phyloP scores from a whole-genome alignment of 2,329 filamentous ascomycete genomes.

The Fusarium tupiense region DNA sequence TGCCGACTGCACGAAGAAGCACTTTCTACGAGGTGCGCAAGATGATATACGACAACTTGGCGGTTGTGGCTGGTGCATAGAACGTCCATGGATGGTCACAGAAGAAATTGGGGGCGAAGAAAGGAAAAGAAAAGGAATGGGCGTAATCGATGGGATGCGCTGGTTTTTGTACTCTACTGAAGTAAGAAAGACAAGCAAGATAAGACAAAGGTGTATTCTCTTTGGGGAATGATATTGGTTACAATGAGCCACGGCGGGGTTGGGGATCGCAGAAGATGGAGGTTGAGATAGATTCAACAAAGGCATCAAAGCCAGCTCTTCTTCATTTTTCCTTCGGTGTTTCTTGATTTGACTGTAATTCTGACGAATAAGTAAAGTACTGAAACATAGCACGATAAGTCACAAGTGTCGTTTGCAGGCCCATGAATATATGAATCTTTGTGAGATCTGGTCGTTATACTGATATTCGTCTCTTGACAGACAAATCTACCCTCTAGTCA shows the following conservation, averaged over 20 bases:
- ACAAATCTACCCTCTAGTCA: neutral
- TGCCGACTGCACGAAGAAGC: conserved; percentile 55
- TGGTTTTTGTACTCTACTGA: conserved; percentile 5
- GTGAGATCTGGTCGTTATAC: neutral
- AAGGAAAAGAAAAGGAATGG: neutral
- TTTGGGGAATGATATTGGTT: conserved; percentile 14
- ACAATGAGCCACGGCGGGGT: neutral
- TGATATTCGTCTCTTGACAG: neutral
- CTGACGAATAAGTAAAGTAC: neutral
- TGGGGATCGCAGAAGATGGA: neutral
- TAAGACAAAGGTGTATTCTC: conserved; percentile 22
- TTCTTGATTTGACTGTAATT: neutral
- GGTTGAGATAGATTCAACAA: conserved; percentile 16
- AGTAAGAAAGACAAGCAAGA: neutral
- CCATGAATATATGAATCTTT: neutral
- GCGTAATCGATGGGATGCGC: conserved; percentile 28
- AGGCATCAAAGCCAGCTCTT: neutral
- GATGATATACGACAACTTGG: conserved; percentile 93
- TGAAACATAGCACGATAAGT: neutral
- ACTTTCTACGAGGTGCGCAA: conserved; percentile 89
- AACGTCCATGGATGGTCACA: neutral
- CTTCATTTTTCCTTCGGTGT: neutral
- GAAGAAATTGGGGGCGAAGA: neutral
- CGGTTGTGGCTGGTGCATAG: conserved; percentile 82
- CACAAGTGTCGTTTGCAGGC: neutral